These are phyloP conservation scores for Barnettozyma sp. DNA, from an alignment of 805 yeast species.

Conservation along the genomic window DNA sequence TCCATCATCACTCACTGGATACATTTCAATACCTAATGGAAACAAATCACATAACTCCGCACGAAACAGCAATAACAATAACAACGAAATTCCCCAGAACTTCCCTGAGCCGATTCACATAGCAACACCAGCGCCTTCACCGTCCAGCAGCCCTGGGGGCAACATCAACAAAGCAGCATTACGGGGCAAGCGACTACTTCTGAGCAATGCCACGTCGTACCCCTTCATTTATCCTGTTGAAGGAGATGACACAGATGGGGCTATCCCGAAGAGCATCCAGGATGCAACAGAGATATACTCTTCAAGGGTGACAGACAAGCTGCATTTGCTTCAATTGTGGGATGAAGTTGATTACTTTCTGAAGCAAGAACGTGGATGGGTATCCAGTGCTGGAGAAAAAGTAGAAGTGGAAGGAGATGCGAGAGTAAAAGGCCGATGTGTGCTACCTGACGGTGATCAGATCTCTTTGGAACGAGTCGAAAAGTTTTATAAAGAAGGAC, in stretches of 20 bases:
- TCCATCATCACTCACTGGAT: constrained; percentile 51
- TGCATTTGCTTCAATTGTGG: constrained; percentile 67
- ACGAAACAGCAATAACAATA: too few species aligned
- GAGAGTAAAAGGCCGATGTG: too few species aligned
- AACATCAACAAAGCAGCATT: constrained; percentile 17
- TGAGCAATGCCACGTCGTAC: too few species aligned
- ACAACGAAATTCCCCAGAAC: constrained; percentile 33
- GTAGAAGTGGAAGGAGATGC: constrained; percentile 13
- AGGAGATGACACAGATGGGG: constrained; percentile 13
- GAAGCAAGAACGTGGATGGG: constrained; percentile 66
- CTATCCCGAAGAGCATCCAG: constrained; percentile 68
- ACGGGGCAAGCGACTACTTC: constrained; percentile 42
- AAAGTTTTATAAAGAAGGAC: constrained; percentile 42
- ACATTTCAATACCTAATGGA: constrained; percentile 51
- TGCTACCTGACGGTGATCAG: too few species aligned
- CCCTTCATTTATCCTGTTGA: constrained; percentile 59
- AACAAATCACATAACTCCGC: constrained; percentile 37
- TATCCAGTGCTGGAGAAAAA: too few species aligned
- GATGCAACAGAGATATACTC: constrained; percentile 73
- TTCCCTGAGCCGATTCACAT: constrained; percentile 58
- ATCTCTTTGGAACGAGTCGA: constrained; percentile 57
- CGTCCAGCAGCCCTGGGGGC: constrained; percentile 47
- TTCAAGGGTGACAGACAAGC: constrained; percentile 55
- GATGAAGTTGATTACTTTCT: constrained; percentile 63
- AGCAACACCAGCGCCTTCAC: constrained; percentile 88